A percentile compares a stretch with the other conserved stretches of the same genome.
Conservation (phyloP, 306 rosid species). For the Luffa aegyptiaca region DNA sequence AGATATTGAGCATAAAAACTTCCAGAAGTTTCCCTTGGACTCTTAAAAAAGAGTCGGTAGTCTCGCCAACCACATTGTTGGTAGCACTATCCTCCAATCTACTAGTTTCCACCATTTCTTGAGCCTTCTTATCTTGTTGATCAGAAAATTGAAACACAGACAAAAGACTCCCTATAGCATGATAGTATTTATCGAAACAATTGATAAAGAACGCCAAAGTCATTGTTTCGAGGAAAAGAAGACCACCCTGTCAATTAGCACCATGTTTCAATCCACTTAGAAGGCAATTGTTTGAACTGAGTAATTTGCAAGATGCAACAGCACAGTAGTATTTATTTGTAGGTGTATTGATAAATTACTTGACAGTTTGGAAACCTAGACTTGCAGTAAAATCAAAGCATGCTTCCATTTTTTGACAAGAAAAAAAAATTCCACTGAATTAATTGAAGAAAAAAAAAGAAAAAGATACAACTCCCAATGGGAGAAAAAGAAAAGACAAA, state of each 20-base stretch:
- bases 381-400: neutral
- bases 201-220: slow-evolving; percentile 41
- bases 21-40: slow-evolving; percentile 31
- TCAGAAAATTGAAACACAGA: slow-evolving; percentile 23
- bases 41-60: slow-evolving; percentile 25
- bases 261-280: slow-evolving; percentile 15
- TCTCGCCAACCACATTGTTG: slow-evolving; percentile 25
- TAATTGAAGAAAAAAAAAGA: neutral
- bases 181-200: slow-evolving; percentile 35
- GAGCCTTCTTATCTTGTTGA: slow-evolving; percentile 21
- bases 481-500: neutral
- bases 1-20: slow-evolving; percentile 41
- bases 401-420: neutral
- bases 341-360: neutral
- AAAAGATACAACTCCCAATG: neutral
- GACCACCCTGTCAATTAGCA: slow-evolving; percentile 69
- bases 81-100: slow-evolving; percentile 14
- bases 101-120: slow-evolving; percentile 21
- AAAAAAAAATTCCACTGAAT: neutral
- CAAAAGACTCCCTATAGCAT: slow-evolving; percentile 28
- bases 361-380: neutral
- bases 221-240: slow-evolving; percentile 53
- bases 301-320: slow-evolving; percentile 8
- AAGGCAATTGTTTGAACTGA: slow-evolving; percentile 5
- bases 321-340: neutral